phyloP scores from a whole-genome alignment of 768 basidiomycete species.

The Mycena filopes region DNA sequence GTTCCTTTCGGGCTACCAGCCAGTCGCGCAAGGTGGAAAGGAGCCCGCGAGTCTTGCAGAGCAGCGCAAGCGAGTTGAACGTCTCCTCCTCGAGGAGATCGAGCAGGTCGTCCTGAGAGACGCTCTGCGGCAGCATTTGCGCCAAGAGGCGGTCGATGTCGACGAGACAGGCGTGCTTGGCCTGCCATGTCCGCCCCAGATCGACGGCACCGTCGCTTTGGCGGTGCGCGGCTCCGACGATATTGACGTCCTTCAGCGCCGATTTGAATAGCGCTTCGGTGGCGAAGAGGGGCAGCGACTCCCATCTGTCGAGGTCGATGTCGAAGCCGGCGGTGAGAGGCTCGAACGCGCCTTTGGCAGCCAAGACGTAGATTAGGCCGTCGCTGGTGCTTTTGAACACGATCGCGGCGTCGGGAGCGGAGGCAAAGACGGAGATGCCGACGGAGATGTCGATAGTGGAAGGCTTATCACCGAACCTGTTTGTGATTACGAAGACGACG shows the following conservation, averaged over 20 bases:
- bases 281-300: slow-evolving; percentile 22
- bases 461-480: slow-evolving; percentile 11
- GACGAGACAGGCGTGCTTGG: slow-evolving; percentile 24
- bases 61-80: slow-evolving; percentile 25
- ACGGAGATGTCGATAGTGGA: slow-evolving; percentile 23
- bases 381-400: slow-evolving; percentile 19
- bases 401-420: slow-evolving; percentile 29
- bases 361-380: slow-evolving; percentile 25
- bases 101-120: slow-evolving; percentile 27
- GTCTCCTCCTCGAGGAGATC: slow-evolving; percentile 30
- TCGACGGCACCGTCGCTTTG: slow-evolving; percentile 17
- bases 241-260: slow-evolving; percentile 31
- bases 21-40: slow-evolving; percentile 27
- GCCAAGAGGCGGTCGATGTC: slow-evolving; percentile 29
- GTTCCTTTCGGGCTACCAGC: slow-evolving; percentile 28
- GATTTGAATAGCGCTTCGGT: slow-evolving; percentile 13
- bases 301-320: slow-evolving; percentile 25
- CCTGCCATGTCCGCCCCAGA: slow-evolving; percentile 29
- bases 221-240: slow-evolving; percentile 25
- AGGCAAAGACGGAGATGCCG: slow-evolving; percentile 31
- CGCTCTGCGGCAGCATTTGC: slow-evolving; percentile 25
- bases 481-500: slow-evolving; percentile 30
- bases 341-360: slow-evolving; percentile 29
- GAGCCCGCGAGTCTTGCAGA: slow-evolving; percentile 30
- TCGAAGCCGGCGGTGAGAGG: slow-evolving; percentile 23